These are phyloP conservation scores for Skeletonema menzelii DNA, from an alignment of 108 stramenopile genomes.

Conservation along the genomic window DNA sequence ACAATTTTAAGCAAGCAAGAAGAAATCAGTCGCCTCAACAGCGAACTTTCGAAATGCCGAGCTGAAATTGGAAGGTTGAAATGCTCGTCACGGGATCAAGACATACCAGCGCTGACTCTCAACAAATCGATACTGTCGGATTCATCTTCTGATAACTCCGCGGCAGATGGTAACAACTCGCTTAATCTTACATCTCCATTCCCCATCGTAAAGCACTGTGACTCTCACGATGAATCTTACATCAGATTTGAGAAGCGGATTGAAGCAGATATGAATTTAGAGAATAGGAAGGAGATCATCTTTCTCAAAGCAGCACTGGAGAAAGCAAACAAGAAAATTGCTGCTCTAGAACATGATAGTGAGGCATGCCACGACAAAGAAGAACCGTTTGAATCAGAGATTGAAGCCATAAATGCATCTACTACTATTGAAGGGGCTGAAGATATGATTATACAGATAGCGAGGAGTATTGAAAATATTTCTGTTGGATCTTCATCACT, in stretches of 20 bases:
- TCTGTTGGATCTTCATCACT: conserved; percentile 16
- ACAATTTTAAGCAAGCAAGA: conserved; percentile 42
- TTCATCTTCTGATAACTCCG: conserved; percentile 29
- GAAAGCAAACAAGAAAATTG: conserved; percentile 65
- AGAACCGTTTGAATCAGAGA: conserved; percentile 42
- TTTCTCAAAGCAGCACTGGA: conserved; percentile 57
- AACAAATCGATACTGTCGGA: conserved; percentile 37
- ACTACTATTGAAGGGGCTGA: conserved; percentile 15
- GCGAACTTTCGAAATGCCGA: conserved; percentile 66
- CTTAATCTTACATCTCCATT: conserved; percentile 35
- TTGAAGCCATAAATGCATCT: conserved; percentile 39
- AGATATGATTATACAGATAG: conserved; percentile 35
- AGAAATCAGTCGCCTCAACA: conserved; percentile 53
- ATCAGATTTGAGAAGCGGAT: conserved; percentile 44
- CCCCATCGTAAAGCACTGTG: conserved; percentile 29
- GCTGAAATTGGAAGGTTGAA: conserved; percentile 80
- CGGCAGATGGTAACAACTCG: conserved; percentile 18
- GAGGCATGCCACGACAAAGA: not conserved
- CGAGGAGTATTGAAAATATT: conserved; percentile 39
- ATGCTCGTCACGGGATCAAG: conserved; percentile 38
- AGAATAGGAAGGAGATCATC: conserved; percentile 47
- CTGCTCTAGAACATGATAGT: conserved; percentile 25
- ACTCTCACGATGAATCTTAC: conserved; percentile 50
- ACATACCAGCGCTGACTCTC: not conserved
- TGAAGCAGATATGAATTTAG: conserved; percentile 34